These are phyloP conservation scores for Trichoderma sp. DNA, from an alignment of 2,329 filamentous ascomycete genomes.

Conservation along the genomic window DNA sequence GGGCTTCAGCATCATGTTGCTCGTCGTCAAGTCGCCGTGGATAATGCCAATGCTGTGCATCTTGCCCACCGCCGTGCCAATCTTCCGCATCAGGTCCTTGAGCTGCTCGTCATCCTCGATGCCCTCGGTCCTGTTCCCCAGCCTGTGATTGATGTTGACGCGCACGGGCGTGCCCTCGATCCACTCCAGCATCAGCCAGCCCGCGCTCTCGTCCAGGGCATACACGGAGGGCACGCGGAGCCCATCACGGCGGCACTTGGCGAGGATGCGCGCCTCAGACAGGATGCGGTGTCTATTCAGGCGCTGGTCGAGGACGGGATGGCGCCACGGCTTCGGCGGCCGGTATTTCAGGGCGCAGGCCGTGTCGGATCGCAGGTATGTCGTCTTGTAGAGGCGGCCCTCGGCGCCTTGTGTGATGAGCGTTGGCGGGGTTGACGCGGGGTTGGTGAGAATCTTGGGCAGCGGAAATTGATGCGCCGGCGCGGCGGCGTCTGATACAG, in stretches of 20 bases:
- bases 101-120: constrained; percentile 53
- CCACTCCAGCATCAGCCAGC: constrained; percentile 86
- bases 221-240: constrained; percentile 81
- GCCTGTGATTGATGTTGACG: constrained; percentile 67
- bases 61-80: constrained; percentile 70
- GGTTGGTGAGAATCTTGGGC: constrained; percentile 65
- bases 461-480: constrained; percentile 49
- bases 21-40: constrained; percentile 95
- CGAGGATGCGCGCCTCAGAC: constrained; percentile 83
- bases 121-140: constrained; percentile 50
- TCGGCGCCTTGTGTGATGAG: constrained; percentile 94
- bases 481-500: background rate
- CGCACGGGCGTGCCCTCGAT: constrained; percentile 72
- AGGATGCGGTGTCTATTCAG: constrained; percentile 85
- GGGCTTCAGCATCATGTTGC: constrained; percentile 82
- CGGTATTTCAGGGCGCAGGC: constrained; percentile 88
- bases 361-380: constrained; percentile 67
- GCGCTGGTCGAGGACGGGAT: constrained; percentile 83
- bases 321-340: constrained; percentile 86
- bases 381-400: constrained; percentile 87
- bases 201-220: constrained; percentile 62
- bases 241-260: constrained; percentile 75
- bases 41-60: constrained; percentile 85
- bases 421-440: constrained; percentile 58
- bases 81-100: constrained; percentile 64